Base-by-base conservation (phyloP, 208 protist genomes). In the Polymyxa betae region DNA sequence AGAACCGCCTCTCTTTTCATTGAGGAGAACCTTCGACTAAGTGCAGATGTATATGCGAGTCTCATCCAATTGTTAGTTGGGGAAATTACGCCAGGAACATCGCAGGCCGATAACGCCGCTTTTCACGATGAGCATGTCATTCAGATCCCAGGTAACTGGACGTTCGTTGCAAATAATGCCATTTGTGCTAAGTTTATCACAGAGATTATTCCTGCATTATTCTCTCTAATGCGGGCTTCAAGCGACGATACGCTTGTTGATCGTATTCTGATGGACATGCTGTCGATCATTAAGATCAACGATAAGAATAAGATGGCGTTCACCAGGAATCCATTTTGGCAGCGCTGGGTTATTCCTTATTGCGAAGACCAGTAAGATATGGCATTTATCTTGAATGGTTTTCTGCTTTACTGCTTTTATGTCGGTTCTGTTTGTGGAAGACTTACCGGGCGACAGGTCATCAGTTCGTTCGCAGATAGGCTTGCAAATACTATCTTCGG, bases 281-380 rank as follows among this genome's bases (percentile, higher is more conserved):
- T 82, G 72, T 82, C 72, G n/a, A 45, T 82, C 16, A 82, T 82
- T n/a, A 82, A 82, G 35, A 82, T 82, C n/a, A 82, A n/a, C 40
- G 72, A 82, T 20, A 35, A 43, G 35, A 82, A 82, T 82, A 5
- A n/a, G n/a, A 82, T 82, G 72, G 72, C n/a, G 35, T 82, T 82
- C 40, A 82, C 72, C 72, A 82, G 72, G n/a, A 82, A 82, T 35
- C 72, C 72, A n/a, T 82, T 82, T n/a, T 82, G 72, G 72, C 72
- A 82, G 72, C n/a, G 40, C 5, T 82, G 72, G 72, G n/a, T 82
- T 35, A 20, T 82, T 20, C 72, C 72, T 5, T 82, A 82, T 43
- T 45, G n/a, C n/a, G n/a, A 45, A 5, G 35, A 5, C n/a, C 16
- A 82, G 72, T 82, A 82, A 35, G 72, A 45, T 20, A 43, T 43